These are phyloP conservation scores for Thyridium curvatum DNA, from an alignment of 2,329 filamentous ascomycete genomes.

Conservation along the genomic window DNA sequence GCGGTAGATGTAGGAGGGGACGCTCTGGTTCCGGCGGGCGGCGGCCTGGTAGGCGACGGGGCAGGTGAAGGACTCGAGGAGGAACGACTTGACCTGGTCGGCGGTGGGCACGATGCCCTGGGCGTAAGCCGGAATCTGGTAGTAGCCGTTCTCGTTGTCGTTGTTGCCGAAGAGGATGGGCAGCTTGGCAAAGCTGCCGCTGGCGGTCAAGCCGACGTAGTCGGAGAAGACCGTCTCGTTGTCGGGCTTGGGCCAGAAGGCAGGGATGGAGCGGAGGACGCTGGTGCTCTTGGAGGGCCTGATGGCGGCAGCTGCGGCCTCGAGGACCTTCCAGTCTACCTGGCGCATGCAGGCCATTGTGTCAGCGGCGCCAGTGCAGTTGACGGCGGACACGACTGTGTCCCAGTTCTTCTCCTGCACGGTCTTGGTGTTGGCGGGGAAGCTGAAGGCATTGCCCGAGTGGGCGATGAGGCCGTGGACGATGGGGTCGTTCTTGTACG, in stretches of 20 bases:
- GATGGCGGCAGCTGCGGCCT: conserved; percentile 27
- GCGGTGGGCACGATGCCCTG: conserved; percentile 29
- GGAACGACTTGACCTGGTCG: conserved; percentile 28
- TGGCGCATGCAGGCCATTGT: conserved; percentile 29
- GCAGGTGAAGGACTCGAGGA: conserved; percentile 39
- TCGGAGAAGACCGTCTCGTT: conserved; percentile 31
- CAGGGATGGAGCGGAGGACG: conserved; percentile 25
- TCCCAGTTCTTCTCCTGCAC: conserved; percentile 33
- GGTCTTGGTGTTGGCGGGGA: conserved; percentile 28
- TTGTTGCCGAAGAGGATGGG: conserved; percentile 36
- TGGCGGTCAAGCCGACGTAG: conserved; percentile 24
- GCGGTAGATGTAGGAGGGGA: conserved; percentile 37
- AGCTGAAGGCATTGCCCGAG: conserved; percentile 39
- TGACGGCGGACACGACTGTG: conserved; percentile 27
- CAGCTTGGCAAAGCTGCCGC: conserved; percentile 29
- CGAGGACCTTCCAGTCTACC: conserved; percentile 25
- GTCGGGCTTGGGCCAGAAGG: conserved; percentile 37
- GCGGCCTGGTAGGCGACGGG: conserved; percentile 30
- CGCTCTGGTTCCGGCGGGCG: conserved; percentile 22
- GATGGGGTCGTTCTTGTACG: conserved; percentile 42
- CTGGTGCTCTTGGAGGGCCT: conserved; percentile 22
- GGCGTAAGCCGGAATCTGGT: conserved; percentile 34
- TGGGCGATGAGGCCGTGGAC: conserved; percentile 37
- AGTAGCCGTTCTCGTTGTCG: conserved; percentile 40
- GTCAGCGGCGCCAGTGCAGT: conserved; percentile 24